These are phyloP conservation scores for Lichtheimia ornata DNA, from an alignment of 371 early-diverging fungal genomes.

Conservation along the genomic window DNA sequence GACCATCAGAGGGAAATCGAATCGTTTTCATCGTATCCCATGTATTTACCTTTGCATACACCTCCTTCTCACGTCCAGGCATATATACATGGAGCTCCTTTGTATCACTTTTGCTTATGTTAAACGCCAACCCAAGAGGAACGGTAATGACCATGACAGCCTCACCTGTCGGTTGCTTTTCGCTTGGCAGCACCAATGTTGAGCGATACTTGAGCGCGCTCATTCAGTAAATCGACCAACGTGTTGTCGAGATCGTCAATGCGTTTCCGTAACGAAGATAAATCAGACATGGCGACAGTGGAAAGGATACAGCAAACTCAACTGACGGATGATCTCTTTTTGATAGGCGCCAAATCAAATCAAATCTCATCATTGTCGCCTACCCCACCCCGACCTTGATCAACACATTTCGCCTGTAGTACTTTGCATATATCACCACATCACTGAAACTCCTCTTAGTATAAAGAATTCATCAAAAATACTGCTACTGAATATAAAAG, in stretches of 20 bases:
- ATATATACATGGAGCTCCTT: constrained; percentile 62
- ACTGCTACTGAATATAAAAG: no score
- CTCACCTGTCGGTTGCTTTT: constrained; percentile 19
- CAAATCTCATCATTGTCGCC: no score
- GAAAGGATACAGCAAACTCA: no score
- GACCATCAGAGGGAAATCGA: constrained; percentile 17
- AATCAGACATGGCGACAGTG: constrained; percentile 33
- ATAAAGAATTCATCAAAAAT: no score
- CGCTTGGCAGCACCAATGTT: constrained; percentile 82
- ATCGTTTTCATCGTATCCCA: not conserved
- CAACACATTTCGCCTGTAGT: no score
- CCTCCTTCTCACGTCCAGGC: constrained; percentile 67
- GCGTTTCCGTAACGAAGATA: constrained; percentile 57
- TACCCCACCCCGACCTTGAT: no score
- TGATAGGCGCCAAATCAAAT: no score
- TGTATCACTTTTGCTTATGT: not conserved
- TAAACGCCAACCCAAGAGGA: constrained; percentile 5
- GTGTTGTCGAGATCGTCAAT: constrained; percentile 82
- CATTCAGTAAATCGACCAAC: constrained; percentile 79
- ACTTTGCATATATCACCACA: no score
- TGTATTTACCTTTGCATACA: constrained; percentile 60
- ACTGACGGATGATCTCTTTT: no score
- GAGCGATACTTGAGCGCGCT: constrained; percentile 85
- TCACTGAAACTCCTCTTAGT: no score
- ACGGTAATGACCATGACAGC: not conserved